Conservation (phyloP, 495 filamentous ascomycete species). For the Daldinia concentrica region DNA sequence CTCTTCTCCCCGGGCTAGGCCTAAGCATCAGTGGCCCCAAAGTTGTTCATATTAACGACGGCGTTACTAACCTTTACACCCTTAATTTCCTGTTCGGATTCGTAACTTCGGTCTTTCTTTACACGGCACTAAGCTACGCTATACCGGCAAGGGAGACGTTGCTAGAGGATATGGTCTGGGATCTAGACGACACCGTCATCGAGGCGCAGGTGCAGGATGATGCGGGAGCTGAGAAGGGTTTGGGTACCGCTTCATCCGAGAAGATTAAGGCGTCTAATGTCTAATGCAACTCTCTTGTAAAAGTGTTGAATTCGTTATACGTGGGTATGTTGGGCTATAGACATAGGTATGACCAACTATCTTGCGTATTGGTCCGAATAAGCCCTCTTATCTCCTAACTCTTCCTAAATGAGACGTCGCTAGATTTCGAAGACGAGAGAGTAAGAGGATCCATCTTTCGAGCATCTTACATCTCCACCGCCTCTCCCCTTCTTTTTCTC, state of each 20-base stretch:
- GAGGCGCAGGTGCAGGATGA: slow-evolving; percentile 33
- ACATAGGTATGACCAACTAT: neutral
- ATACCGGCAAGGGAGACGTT: slow-evolving; percentile 49
- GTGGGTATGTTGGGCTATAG: neutral
- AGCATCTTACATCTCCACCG: too few species aligned
- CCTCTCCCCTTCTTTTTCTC: neutral
- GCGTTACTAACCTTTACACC: slow-evolving; percentile 54
- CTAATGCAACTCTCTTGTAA: slow-evolving; percentile 4
- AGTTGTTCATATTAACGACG: slow-evolving; percentile 52
- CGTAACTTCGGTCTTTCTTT: slow-evolving; percentile 51
- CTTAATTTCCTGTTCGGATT: slow-evolving; percentile 64
- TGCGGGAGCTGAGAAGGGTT: slow-evolving; percentile 21
- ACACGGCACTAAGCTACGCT: slow-evolving; percentile 46
- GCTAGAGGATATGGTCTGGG: slow-evolving; percentile 48
- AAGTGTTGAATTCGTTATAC: neutral
- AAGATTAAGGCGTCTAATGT: neutral
- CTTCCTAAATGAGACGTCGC: neutral
- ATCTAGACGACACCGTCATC: slow-evolving; percentile 37
- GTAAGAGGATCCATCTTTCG: neutral
- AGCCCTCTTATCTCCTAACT: neutral
- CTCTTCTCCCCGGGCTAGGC: slow-evolving; percentile 64
- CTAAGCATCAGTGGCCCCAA: slow-evolving; percentile 46
- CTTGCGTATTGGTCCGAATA: neutral
- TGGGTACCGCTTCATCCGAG: neutral
- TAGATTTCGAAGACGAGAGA: neutral